Percentiles rank a stretch among this genome's conserved stretches.
Evolutionary conservation across 2,329 filamentous ascomycete genomes (phyloP).

Genomic region (Penicillium brevicompactum): DNA sequence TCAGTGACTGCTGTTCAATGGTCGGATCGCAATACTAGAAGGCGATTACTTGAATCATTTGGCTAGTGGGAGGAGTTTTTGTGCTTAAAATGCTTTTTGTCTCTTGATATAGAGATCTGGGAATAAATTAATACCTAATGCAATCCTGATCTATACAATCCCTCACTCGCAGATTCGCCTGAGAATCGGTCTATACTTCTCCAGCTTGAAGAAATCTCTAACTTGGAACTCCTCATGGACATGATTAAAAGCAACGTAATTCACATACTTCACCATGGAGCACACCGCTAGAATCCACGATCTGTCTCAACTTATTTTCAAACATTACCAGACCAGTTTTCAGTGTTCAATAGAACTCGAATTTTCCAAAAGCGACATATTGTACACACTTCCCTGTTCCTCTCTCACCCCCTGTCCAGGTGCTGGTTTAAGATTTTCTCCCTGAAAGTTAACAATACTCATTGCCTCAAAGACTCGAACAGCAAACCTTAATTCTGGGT

Average conservation of each 20-base stretch:
- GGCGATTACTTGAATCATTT: constrained; percentile 1
- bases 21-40: neutral
- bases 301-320: too few relatives aligned
- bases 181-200: too few relatives aligned
- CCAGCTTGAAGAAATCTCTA: too few relatives aligned
- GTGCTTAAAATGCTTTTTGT: constrained; percentile 7
- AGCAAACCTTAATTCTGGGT: neutral
- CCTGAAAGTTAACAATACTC: neutral
- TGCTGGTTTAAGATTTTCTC: neutral
- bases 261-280: too few relatives aligned
- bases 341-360: too few relatives aligned
- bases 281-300: too few relatives aligned
- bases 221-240: too few relatives aligned
- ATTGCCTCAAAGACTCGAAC: neutral
- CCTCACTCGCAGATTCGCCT: neutral
- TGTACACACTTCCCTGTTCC: neutral
- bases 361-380: neutral
- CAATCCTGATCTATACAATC: constrained; percentile 16
- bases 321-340: too few relatives aligned
- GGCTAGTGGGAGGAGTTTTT: constrained; percentile 15
- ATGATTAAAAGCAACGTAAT: too few relatives aligned
- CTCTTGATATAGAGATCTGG: constrained; percentile 1
- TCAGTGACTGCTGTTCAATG: constrained; percentile 12
- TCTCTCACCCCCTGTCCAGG: neutral
- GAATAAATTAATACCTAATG: constrained; percentile 17